Base-by-base conservation (phyloP, 1,139 yeast species). In the Geotrichum australiense region DNA sequence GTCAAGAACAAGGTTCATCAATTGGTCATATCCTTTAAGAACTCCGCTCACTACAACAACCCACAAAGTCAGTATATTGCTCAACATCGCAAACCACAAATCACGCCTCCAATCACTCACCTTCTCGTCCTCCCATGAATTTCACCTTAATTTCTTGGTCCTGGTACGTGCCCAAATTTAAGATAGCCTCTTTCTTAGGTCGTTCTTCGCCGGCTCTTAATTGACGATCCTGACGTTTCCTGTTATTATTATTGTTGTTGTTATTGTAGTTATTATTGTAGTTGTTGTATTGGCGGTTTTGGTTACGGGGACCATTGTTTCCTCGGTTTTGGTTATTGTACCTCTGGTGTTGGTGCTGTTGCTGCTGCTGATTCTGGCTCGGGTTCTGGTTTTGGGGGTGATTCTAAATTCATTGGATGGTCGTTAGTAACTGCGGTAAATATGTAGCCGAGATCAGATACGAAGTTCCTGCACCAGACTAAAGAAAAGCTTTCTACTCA, bases 1-100 rank as follows among this genome's bases (percentile, higher is more conserved):
- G 55, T 87, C 96, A 52, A 91, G 72, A 6, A 91, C 97, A 53
- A 91, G 70, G 64, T 91, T 91, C 94, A 89, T 82, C 62, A 87
- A 71, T 61, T 84, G 94, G 61, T 91, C 98, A 59, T 74, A 87
- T 15, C 98, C 97, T 55, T 83, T 85, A 53, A 91, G 71, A 0
- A 68, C 65, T 19, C 98, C 98, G 20, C 72, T 70, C 7, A 89
- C 79, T 58, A 7, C 10, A 5, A n/a, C n/a, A n/a, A n/a, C n/a
- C n/a, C n/a, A n/a, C 20, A 15, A 2, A 4, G 16, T 28, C 18
- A 14, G 15, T 16, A 21, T 7, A 10, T 35, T 29, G 16, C 24
- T 18, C 25, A n/a, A 24, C 14, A 8, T 29, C 25, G 12, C 12
- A 15, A 20, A 11, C 5, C 15, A 54, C 56, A 32, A 8, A 24